Evolutionary conservation across 208 protist genomes (phyloP).

Genomic region (Acanthamoeba polyphaga): DNA sequence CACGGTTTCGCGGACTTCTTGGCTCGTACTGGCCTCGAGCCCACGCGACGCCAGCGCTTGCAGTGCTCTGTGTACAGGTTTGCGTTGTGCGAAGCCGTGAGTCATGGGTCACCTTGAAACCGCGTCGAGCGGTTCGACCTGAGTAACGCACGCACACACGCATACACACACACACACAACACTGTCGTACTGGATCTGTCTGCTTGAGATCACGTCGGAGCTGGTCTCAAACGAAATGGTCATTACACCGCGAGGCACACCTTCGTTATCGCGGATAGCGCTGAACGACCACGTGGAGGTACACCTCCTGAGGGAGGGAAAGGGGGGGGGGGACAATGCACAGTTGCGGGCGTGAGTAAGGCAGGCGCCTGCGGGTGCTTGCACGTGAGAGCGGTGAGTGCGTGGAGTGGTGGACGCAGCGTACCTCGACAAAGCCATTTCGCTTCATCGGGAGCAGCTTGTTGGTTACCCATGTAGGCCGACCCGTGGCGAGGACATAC

Average conservation of each 20-base stretch:
- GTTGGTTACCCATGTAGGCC: slow-evolving; percentile 31
- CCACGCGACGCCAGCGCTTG: slow-evolving; percentile 4
- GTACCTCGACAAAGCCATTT: slow-evolving; percentile 52
- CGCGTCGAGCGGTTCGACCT: no score
- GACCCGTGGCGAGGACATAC: neutral
- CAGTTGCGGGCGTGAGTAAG: neutral
- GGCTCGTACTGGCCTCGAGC: neutral
- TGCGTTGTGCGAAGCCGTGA: neutral
- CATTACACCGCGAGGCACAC: slow-evolving; percentile 4
- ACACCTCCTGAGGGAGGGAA: neutral
- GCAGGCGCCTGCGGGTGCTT: no score
- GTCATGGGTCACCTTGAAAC: neutral
- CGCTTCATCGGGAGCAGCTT: slow-evolving; percentile 12
- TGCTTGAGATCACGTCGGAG: neutral
- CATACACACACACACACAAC: no score
- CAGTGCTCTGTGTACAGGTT: neutral
- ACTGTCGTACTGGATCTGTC: neutral
- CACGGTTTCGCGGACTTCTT: neutral
- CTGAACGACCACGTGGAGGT: slow-evolving; percentile 56
- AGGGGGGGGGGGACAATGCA: neutral
- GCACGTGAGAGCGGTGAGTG: no score
- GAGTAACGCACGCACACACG: no score
- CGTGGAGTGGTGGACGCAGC: no score
- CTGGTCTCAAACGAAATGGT: slow-evolving; percentile 44
- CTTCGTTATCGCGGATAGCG: slow-evolving; percentile 18